phyloP scores from a whole-genome alignment of 768 basidiomycete species.

The Leccinum ochraceum region DNA sequence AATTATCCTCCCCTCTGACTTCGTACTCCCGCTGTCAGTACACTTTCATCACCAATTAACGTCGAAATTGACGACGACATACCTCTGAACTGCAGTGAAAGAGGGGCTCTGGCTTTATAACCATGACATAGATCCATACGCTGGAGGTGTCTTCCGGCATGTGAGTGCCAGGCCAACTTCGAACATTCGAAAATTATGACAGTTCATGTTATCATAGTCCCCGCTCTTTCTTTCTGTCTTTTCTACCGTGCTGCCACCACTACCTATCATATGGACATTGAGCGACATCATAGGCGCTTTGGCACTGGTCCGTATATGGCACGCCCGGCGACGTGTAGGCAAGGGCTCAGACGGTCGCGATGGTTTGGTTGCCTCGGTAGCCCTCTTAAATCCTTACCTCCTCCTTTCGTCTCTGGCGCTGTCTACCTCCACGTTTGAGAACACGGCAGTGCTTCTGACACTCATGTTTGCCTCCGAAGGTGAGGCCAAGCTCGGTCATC shows the following conservation, averaged over 20 bases:
- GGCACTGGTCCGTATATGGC: conserved; percentile 69
- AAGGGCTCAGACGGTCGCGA: conserved; percentile 48
- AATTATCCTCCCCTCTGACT: conserved; percentile 80
- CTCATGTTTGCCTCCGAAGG: conserved; percentile 73
- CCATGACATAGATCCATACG: conserved; percentile 82
- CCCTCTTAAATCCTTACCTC: conserved; percentile 88
- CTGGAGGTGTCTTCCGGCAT: conserved; percentile 83
- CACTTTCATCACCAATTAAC: not conserved
- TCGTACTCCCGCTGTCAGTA: conserved; percentile 73
- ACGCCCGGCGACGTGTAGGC: conserved; percentile 52
- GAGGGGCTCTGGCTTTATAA: conserved; percentile 86
- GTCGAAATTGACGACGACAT: not conserved
- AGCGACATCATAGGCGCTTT: conserved; percentile 69
- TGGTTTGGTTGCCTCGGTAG: conserved; percentile 61
- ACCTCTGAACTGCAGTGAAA: conserved; percentile 54
- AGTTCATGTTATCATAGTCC: conserved; percentile 49
- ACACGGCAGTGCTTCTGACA: conserved; percentile 62
- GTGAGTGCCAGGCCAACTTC: conserved; percentile 45
- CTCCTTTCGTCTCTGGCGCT: conserved; percentile 76
- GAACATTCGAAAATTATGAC: not conserved
- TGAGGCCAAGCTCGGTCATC: conserved; percentile 29
- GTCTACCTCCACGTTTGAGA: conserved; percentile 85
- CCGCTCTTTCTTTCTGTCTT: conserved; percentile 78
- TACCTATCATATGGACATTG: conserved; percentile 68
- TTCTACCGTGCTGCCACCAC: conserved; percentile 62